These are phyloP conservation scores for Ustulina deusta DNA, from an alignment of 2,329 filamentous ascomycete genomes.

Conservation along the genomic window DNA sequence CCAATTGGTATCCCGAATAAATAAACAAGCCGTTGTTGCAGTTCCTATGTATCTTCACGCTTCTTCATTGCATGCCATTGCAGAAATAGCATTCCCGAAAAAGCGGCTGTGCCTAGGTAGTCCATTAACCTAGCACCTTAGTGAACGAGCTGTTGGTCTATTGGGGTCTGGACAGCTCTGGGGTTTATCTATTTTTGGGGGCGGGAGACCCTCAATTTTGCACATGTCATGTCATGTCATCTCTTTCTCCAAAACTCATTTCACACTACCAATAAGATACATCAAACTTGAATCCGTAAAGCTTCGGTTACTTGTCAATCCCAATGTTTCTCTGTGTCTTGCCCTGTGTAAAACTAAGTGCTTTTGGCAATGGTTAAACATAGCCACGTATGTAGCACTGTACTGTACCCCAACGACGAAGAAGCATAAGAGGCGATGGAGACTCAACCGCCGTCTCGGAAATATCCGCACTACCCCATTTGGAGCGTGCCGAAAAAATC, in stretches of 20 bases:
- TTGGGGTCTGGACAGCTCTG: background rate
- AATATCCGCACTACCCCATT: background rate
- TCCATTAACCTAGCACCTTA: no score
- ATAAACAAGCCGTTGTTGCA: background rate
- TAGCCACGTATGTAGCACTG: background rate
- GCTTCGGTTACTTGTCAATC: constrained; percentile 8
- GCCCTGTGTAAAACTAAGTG: background rate
- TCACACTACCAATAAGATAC: background rate
- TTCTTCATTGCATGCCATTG: constrained; percentile 6
- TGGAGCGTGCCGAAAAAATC: background rate
- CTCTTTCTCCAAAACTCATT: background rate
- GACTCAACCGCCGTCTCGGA: background rate
- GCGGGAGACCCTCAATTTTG: constrained; percentile 13
- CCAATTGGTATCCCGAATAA: background rate
- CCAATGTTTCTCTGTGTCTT: background rate
- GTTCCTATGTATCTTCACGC: background rate
- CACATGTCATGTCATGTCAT: constrained; percentile 25
- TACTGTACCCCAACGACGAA: background rate
- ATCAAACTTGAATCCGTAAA: background rate
- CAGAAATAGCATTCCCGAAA: constrained; percentile 24
- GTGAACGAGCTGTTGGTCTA: background rate
- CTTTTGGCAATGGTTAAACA: background rate
- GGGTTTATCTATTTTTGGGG: constrained; percentile 33
- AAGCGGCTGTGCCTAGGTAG: constrained; percentile 12
- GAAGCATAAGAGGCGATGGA: background rate